Base-by-base conservation (phyloP, 2,329 filamentous ascomycete genomes). In the Penicillium sp. region DNA sequence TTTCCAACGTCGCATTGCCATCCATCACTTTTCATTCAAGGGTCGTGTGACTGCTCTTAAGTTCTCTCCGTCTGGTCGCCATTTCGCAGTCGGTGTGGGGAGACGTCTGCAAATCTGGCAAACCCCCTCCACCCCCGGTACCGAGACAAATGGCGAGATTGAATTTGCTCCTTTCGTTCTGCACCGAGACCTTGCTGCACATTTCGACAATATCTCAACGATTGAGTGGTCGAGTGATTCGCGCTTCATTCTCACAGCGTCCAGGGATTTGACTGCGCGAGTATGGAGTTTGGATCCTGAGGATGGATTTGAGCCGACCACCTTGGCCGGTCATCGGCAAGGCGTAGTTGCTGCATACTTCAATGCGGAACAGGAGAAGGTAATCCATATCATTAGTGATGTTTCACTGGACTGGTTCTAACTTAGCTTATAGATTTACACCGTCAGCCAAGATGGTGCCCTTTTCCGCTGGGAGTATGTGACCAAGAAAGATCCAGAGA, bases 221-320 rank as follows among this genome's bases (percentile, higher is more conserved):
- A 88, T 99, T 50, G 88, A 95, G 69, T 99, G 95, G 94, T 97
- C 94, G 8, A 88, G 85, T 71, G 95, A 99, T 75, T 96, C 93
- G 12, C 83, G 94, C 24, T 99, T 99, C 78, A 93, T 99, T 71
- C 80, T 99, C 49, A 96, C 87, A 56, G 83, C 93, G 3, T 93
- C 91, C 16, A 96, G 91, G 70, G 94, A 99, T 67, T 74, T 97
- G 72, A 97, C 92, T 0, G 88, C 90, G 36, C 84, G 92, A 68
- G 89, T 99, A 84, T 99, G 93, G 93, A 97, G 92, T 70, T 76
- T 96, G 60, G 83, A 95, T 61, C 81, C 86, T 1, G 90, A 96
- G 65, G 89, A 93, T 55, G 89, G 88, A 1, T 97, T 97, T 72
- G 84, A 85, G 45, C 91, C 93, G 0, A 99, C 94, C 1, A 90